Base-by-base conservation (phyloP, 805 yeast species). In the Saccharomycopsis fibuligera region DNA sequence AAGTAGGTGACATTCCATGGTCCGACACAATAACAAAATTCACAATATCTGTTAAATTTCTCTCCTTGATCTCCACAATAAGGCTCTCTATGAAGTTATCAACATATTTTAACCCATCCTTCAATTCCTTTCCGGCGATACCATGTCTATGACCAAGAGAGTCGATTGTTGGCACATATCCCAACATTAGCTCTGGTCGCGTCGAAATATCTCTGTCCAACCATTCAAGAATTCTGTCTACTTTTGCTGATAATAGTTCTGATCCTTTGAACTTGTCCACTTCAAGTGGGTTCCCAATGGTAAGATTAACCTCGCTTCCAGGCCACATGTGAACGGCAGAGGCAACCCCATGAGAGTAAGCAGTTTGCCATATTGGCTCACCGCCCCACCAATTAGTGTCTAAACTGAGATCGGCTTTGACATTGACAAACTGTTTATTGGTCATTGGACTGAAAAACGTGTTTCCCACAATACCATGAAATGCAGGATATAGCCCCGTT, bases 301-400 rank as follows among this genome's bases (percentile, higher is more conserved):
- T 66, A 59, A 75, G 78, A 23, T 74, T 73, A 5, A 81, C 95
- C 57, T 88, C 96, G 50, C 89, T 79, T 1, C 96, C 96, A 0
- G 96, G 96, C 95, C 95, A 90, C 96, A 88, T 89, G 63, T 89
- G 95, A n/a, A 87, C 83, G 0, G 89, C 95, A 4, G 83, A 65
- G 2, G 67, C 67, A 2, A 83, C 73, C 4, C 80, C 82, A 51
- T 84, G 84, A 17, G 63, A 62, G 25, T 69, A 69, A 0, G 91
- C 88, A 1, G 95, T 86, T 29, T 73, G 67, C 97, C 97, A 90
- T 19, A 90, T 59, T 0, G 96, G 93, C 61, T 86, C 93, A 22
- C 96, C 96, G 22, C 89, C 91, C 95, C 96, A 89, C 73, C 79
- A 89, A 21, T 68, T 73, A n/a, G 63, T 67, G 54, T 75, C 72